Evolutionary conservation across 164 flowering plant species (phyloP).

Genomic region (Magnolia sinica): DNA sequence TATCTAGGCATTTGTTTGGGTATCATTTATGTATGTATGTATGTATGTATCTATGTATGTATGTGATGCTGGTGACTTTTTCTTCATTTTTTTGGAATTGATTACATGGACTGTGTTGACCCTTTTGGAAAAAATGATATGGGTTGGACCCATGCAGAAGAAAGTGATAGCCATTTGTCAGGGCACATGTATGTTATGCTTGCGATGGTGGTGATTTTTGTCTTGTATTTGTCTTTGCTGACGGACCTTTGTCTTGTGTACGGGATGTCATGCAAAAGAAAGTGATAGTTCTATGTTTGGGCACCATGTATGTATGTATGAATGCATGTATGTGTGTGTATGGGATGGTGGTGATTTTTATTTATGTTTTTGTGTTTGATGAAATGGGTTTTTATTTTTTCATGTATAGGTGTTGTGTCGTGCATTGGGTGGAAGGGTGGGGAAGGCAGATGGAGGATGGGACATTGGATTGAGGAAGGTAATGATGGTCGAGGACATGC

Average conservation of each 20-base stretch:
- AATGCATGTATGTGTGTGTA: too few relatives aligned
- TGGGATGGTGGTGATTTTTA: background rate
- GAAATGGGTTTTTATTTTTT: background rate
- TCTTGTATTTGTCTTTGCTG: background rate
- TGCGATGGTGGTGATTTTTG: background rate
- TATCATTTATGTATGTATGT: constrained; percentile 50
- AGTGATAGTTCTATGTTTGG: constrained; percentile 87
- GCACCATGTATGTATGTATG: constrained; percentile 43
- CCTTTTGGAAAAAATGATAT: too few relatives aligned
- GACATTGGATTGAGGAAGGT: constrained; percentile 73
- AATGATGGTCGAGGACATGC: constrained; percentile 33
- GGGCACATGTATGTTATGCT: too few relatives aligned
- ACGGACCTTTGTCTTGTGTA: background rate
- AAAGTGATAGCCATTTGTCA: background rate
- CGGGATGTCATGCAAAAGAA: constrained; percentile 30
- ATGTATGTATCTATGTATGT: constrained; percentile 11
- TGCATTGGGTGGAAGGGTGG: constrained; percentile 73
- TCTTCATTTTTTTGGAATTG: too few relatives aligned
- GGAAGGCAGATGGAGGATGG: constrained; percentile 58
- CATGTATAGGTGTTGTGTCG: constrained; percentile 54
- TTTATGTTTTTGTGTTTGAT: constrained; percentile 3
- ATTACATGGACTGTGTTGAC: too few relatives aligned
- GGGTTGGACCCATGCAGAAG: background rate
- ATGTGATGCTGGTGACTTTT: background rate
- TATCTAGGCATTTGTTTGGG: constrained; percentile 78